A percentile compares a stretch with the other conserved stretches of the same genome.
These are phyloP conservation scores for Amyloporia xantha DNA, from an alignment of 768 basidiomycete genomes.

Conservation along the genomic window DNA sequence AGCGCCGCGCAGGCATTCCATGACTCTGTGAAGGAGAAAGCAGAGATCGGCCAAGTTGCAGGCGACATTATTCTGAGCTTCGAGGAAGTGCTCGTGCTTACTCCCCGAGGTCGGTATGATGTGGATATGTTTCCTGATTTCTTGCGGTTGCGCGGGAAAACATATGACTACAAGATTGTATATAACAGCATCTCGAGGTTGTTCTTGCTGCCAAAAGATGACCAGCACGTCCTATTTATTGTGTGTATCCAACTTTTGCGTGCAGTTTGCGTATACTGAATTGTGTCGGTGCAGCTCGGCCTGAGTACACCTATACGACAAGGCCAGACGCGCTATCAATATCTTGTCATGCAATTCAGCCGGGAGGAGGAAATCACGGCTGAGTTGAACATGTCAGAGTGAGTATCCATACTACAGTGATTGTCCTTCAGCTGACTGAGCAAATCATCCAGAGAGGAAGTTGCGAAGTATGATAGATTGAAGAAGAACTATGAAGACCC, in stretches of 20 bases:
- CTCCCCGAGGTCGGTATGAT: conserved; percentile 94
- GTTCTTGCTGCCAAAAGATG: conserved; percentile 95
- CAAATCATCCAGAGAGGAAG: conserved; percentile 51
- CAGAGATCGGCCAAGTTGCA: conserved; percentile 85
- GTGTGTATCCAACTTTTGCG: conserved; percentile 39
- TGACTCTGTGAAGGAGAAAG: conserved; percentile 92
- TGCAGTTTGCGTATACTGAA: neutral
- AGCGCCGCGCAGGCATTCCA: conserved; percentile 96
- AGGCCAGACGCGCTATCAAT: conserved; percentile 97
- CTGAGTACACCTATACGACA: conserved; percentile 92
- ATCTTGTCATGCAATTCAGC: conserved; percentile 97
- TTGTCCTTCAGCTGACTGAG: conserved; percentile 3
- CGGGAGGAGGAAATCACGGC: conserved; percentile 96
- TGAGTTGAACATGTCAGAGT: conserved; percentile 91
- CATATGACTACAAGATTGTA: conserved; percentile 97
- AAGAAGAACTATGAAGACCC: conserved; percentile 94
- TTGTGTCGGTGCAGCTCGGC: conserved; percentile 56
- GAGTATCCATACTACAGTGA: conserved; percentile 24
- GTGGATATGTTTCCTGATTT: conserved; percentile 98
- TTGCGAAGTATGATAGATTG: conserved; percentile 73
- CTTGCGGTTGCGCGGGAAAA: conserved; percentile 93
- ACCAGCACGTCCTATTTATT: conserved; percentile 91
- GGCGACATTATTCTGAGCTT: conserved; percentile 93
- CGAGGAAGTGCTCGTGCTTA: conserved; percentile 89
- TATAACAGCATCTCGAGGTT: conserved; percentile 82